Percentiles rank a stretch among this genome's conserved stretches.
These are phyloP conservation scores for Zizania palustris DNA, from an alignment of 202 grass and related monocot genomes.

Conservation along the genomic window DNA sequence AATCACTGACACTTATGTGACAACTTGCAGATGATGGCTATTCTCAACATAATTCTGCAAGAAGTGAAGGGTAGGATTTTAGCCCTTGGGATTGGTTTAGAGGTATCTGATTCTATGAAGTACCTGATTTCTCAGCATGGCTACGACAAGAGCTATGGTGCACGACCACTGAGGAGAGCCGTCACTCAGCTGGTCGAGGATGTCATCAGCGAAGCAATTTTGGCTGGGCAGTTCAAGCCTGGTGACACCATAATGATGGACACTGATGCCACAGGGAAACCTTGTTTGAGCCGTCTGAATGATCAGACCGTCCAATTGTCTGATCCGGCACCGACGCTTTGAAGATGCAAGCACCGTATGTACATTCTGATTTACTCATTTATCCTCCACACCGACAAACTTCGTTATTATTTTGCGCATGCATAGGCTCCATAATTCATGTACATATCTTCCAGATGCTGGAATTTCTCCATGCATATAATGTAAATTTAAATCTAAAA, in stretches of 20 bases:
- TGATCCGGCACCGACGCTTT: conserved; percentile 57
- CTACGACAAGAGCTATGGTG: conserved; percentile 86
- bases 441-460: conserved; percentile 37
- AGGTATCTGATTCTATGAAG: conserved; percentile 68
- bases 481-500: conserved; percentile 25
- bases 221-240: conserved; percentile 68
- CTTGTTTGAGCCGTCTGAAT: conserved; percentile 54
- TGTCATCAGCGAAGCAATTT: conserved; percentile 83
- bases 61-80: conserved; percentile 83
- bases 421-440: conserved; percentile 38
- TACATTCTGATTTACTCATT: conserved; percentile 35
- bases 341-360: conserved; percentile 24
- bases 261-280: conserved; percentile 66
- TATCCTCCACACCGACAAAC: conserved; percentile 33
- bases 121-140: conserved; percentile 72
- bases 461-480: conserved; percentile 26
- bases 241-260: conserved; percentile 84
- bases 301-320: conserved; percentile 70
- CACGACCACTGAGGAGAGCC: conserved; percentile 74
- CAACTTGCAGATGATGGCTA: conserved; percentile 72
- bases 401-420: conserved; percentile 35
- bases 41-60: conserved; percentile 79
- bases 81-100: conserved; percentile 61
- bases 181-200: conserved; percentile 82
- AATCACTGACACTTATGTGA: not conserved